Percentiles rank a stretch among this genome's conserved stretches.
Evolutionary conservation across 208 protist species (phyloP).

Genomic region (Kentomonas sorsogonicus): DNA sequence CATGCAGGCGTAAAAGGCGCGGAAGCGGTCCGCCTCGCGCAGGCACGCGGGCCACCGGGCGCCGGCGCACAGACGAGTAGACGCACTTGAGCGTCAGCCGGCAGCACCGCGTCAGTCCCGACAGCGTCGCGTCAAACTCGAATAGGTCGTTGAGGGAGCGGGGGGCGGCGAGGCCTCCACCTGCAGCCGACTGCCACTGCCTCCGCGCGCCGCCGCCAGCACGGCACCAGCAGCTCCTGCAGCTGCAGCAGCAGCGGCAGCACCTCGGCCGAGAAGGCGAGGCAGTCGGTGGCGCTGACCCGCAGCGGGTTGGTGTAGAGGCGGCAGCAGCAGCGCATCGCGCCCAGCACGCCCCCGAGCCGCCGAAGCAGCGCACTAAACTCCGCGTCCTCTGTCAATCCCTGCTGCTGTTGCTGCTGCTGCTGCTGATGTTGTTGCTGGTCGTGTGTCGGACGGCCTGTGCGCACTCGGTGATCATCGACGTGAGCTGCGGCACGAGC

Average conservation of each 20-base stretch:
- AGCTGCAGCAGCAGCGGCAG: conserved; percentile 39
- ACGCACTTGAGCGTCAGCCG: conserved; percentile 72
- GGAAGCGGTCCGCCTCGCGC: conserved; percentile 45
- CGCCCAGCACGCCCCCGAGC: conserved; percentile 60
- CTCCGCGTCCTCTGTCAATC: conserved; percentile 15
- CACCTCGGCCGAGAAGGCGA: conserved; percentile 39
- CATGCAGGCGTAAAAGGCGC: conserved; percentile 41
- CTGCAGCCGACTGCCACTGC: no score
- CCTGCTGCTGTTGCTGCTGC: no score
- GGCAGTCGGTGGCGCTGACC: conserved; percentile 34
- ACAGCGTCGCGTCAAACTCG: conserved; percentile 24
- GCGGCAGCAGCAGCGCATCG: conserved; percentile 66
- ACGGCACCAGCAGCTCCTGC: conserved; percentile 36
- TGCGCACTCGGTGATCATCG: conserved; percentile 37
- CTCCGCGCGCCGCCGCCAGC: conserved; percentile 29
- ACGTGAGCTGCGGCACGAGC: conserved; percentile 50
- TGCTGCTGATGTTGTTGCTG: conserved; percentile 13
- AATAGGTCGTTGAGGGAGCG: conserved; percentile 17
- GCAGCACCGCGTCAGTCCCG: conserved; percentile 61
- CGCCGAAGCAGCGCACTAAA: conserved; percentile 26
- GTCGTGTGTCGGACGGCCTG: conserved; percentile 19
- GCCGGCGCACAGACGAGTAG: conserved; percentile 32
- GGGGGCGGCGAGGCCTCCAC: no score
- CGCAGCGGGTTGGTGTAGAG: conserved; percentile 49
- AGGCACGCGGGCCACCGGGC: conserved; percentile 62